These are phyloP conservation scores for Auricularia heimuer DNA, from an alignment of 768 basidiomycete species.

Conservation along the genomic window DNA sequence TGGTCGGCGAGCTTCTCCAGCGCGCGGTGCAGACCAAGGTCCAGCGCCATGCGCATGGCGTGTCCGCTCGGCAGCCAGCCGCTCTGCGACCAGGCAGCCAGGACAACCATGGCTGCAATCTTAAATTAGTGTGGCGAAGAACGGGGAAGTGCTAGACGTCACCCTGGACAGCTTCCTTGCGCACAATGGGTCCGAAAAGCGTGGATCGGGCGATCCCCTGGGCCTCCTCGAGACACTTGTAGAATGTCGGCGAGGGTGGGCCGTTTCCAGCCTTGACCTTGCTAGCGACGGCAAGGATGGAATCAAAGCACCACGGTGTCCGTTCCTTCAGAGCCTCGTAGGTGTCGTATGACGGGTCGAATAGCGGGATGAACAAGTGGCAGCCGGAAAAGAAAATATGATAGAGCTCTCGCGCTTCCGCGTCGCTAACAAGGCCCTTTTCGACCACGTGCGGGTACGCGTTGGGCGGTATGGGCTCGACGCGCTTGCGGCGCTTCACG, in stretches of 20 bases:
- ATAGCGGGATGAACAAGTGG: conserved; percentile 92
- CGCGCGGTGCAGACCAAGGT: conserved; percentile 87
- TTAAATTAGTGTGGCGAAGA: not conserved
- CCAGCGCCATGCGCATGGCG: conserved; percentile 92
- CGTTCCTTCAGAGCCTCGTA: conserved; percentile 88
- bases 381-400: conserved; percentile 96
- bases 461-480: conserved; percentile 74
- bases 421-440: conserved; percentile 79
- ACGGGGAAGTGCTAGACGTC: conserved; percentile 4
- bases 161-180: conserved; percentile 94
- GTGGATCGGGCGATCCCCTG: conserved; percentile 92
- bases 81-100: conserved; percentile 90
- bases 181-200: conserved; percentile 84
- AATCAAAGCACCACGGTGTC: conserved; percentile 92
- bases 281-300: conserved; percentile 83
- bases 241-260: conserved; percentile 75
- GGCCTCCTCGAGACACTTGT: conserved; percentile 87
- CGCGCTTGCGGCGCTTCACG: conserved; percentile 76
- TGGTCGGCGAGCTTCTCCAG: conserved; percentile 78
- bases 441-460: conserved; percentile 85
- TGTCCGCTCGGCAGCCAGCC: conserved; percentile 94
- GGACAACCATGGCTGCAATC: conserved; percentile 68
- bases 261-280: conserved; percentile 89
- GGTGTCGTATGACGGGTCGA: conserved; percentile 87
- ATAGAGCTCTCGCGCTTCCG: conserved; percentile 83